Base-by-base conservation (phyloP, 2,329 filamentous ascomycete species). In the Clonostachys rosea region DNA sequence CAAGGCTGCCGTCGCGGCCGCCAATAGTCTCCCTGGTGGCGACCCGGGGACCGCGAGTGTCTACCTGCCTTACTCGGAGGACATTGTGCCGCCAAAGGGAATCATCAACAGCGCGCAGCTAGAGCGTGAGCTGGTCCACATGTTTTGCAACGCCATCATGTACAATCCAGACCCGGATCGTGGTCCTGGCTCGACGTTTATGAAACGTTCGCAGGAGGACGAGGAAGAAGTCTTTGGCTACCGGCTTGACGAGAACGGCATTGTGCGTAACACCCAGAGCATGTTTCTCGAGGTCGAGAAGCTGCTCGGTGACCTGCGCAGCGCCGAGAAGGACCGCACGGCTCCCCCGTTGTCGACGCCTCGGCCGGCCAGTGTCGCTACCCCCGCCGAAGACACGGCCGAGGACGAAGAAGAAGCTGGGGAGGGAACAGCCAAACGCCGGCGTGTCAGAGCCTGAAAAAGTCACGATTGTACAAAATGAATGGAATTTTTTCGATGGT, bases 121-220 rank as follows among this genome's bases (percentile, higher is more conserved):
- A 14, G 92, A 97, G 66, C 89, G 91, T 54, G 92, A 97, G 64
- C 73, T 97, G 11, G 89, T 95, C 57, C 88, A 95, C 57, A 96
- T 97, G 89, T 96, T 97, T 64, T 90, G 91, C 55, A 97, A 97
- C 59, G 92, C 94, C 16, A 87, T 96, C 66, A 97, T 99, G 94
- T 99, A 96, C 73, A 97, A 97, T 57, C 84, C 88, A 0, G 89
- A 95, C 52, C 84, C 86, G 0, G 75, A 87, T 54, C 80, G 85
- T 24, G 86, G 87, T 0, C 82, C 86, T 10, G 86, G 86, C 0
- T 72, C 76, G 3, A 70, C 75, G 0, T 87, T 91, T 53, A 64
- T 79, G 57, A 68, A 70, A 47, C 59, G 69, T 39, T 59, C 69
- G 40, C 59, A 62, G 56, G 69, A 66, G 40, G 74, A 73, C 50